Percentiles rank a stretch among this genome's conserved stretches.
Conservation (phyloP, 805 yeast genomes). For the Debaryomyces hansenii region DNA sequence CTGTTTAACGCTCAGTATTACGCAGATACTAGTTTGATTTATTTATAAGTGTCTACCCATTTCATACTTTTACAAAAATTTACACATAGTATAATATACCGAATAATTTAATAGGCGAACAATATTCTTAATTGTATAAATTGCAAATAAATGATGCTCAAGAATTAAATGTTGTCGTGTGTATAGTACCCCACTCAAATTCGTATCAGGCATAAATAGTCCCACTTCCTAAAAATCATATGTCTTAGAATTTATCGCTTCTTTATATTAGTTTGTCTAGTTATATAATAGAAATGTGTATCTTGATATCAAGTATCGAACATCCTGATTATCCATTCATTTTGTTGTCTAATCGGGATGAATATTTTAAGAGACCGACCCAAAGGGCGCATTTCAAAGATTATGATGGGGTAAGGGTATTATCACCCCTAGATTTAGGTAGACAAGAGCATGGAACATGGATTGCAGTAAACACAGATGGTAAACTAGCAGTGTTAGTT, state of each 20-base stretch:
- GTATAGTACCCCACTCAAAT: not conserved
- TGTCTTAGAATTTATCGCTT: too few relatives aligned
- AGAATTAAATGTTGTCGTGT: too few relatives aligned
- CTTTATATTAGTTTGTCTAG: too few relatives aligned
- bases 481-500: constrained; percentile 70
- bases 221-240: too few relatives aligned
- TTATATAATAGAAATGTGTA: constrained; percentile 60
- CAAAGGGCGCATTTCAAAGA: constrained; percentile 44
- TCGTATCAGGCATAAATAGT: not conserved
- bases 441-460: constrained; percentile 83
- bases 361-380: constrained; percentile 74
- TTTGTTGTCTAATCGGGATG: constrained; percentile 84
- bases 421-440: constrained; percentile 76
- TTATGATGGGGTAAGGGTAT: constrained; percentile 37
- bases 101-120: too few relatives aligned
- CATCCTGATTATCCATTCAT: constrained; percentile 78
- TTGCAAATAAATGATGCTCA: too few relatives aligned
- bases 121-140: too few relatives aligned
- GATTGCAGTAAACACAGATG: constrained; percentile 69
- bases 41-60: too few relatives aligned
- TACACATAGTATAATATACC: too few relatives aligned
- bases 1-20: too few relatives aligned
- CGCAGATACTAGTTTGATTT: too few relatives aligned
- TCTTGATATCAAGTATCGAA: constrained; percentile 61
- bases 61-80: too few relatives aligned